Percentiles rank a stretch among this genome's conserved stretches.
Conservation (phyloP, 495 filamentous ascomycete genomes). For the Podospora appendiculata region DNA sequence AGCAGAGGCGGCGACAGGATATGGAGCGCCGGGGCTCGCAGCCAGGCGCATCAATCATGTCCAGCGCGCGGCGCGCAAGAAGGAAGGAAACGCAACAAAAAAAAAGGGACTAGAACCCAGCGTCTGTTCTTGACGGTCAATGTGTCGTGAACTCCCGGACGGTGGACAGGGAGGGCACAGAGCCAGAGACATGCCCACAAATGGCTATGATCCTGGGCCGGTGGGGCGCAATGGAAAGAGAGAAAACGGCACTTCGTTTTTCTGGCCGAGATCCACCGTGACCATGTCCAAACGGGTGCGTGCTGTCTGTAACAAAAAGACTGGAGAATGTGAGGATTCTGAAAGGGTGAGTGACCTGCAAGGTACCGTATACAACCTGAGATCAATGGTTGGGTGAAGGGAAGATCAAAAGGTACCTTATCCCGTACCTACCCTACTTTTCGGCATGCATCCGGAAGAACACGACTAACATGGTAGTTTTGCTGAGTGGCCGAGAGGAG, state of each 20-base stretch:
- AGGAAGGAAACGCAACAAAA: conserved; percentile 3
- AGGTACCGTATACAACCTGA: no score
- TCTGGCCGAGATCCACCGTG: conserved; percentile 1
- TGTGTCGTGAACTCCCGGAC: conserved; percentile 14
- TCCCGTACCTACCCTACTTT: no score
- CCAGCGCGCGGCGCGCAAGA: not conserved
- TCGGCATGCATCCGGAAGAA: no score
- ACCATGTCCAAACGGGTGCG: conserved; percentile 7
- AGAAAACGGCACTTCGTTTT: not conserved
- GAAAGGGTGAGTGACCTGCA: no score
- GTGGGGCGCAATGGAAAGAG: conserved; percentile 16
- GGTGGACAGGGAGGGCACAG: conserved; percentile 3
- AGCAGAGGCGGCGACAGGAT: conserved; percentile 1
- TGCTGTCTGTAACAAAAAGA: not conserved
- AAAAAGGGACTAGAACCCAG: not conserved
- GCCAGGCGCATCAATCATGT: conserved; percentile 9
- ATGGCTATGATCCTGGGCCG: conserved; percentile 19
- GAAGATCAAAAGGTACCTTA: no score
- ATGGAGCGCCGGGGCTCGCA: not conserved
- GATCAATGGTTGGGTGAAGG: no score
- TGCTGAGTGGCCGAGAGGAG: no score
- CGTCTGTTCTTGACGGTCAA: conserved; percentile 11
- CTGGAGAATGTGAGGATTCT: no score
- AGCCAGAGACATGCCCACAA: not conserved
- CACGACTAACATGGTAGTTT: no score